Percentiles rank a stretch among this genome's conserved stretches.
These are phyloP conservation scores for Daldinia decipiens DNA, from an alignment of 495 filamentous ascomycete genomes.

Conservation along the genomic window DNA sequence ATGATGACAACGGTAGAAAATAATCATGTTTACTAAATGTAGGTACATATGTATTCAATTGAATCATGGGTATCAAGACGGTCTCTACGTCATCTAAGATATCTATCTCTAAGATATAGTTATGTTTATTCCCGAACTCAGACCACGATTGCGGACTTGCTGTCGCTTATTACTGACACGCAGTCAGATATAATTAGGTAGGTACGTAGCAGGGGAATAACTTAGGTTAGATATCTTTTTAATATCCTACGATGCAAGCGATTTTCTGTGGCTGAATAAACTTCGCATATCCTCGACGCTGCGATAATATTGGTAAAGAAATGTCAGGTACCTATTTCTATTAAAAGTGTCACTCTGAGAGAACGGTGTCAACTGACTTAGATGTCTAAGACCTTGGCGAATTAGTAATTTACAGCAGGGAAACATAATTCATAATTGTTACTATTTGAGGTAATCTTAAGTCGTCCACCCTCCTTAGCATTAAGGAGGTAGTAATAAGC, in stretches of 20 bases:
- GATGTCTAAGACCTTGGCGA: constrained; percentile 34
- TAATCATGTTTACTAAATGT: background rate
- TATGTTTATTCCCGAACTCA: constrained; percentile 2
- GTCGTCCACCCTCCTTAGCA: background rate
- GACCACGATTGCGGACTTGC: background rate
- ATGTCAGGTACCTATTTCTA: background rate
- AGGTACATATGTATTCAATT: background rate
- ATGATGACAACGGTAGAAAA: constrained; percentile 9
- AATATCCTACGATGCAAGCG: background rate
- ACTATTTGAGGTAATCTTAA: background rate
- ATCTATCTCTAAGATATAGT: background rate
- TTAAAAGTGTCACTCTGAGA: background rate
- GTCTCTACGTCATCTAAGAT: constrained; percentile 16
- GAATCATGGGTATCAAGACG: constrained; percentile 5
- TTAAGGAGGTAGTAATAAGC: background rate
- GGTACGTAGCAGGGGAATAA: background rate
- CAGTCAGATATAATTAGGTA: constrained; percentile 23
- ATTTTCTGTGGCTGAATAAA: constrained; percentile 2
- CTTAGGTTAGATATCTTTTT: background rate
- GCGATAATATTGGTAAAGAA: constrained; percentile 18
- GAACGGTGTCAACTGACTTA: constrained; percentile 8
- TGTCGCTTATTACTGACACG: constrained; percentile 15
- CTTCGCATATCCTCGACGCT: background rate
- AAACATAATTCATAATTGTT: constrained; percentile 7
- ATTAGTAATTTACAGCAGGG: constrained; percentile 16